Base-by-base conservation (phyloP, 352 stramenopile genomes). In the Stramenopiles sp. region DNA sequence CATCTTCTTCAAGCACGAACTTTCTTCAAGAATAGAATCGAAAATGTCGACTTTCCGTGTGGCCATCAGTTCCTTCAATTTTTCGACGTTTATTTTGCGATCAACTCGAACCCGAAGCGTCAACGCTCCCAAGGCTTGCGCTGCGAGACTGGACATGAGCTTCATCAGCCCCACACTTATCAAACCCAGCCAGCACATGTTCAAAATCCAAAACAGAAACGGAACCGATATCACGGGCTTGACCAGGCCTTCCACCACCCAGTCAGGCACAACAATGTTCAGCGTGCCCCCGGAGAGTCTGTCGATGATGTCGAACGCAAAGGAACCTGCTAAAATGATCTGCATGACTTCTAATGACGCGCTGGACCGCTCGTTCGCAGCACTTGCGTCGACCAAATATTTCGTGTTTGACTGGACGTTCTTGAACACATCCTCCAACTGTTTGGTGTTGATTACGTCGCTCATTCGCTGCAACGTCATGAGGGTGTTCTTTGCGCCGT, bases 201-300 rank as follows among this genome's bases (percentile, higher is more conserved):
- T 96, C 74, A 98, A 86, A 73, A 92, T 84, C 81, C 97, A 98
- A 92, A 87, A 92, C 4, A 91, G 31, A 6, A 84, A 49, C 12
- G 83, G 79, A 31, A 53, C 25, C 43, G 43, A 53, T 18, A 53
- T 53, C 12, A 53, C 25, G 12, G 43, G 43, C 25, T 18, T 25
- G 12, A 53, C 43, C 43, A 53, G 25, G 25, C 43, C 25, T 53
- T 53, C 43, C 12, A 53, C 43, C 12, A 53, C 43, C 43, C 43
- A 53, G 43, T 53, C 25, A 18, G 43, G 43, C 43, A 53, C 43
- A 53, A 53, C 43, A 53, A 53, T 53, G 43, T 53, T 53, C 43
- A 53, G 25, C 12, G 43, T 53, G 12, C 43, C 43, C 12, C 43
- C 43, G 12, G 43, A 53, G 12, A 53, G 12, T 18, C 43, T 12